Percentiles rank a stretch among this genome's conserved stretches.
phyloP scores from a whole-genome alignment of 768 basidiomycete species.

The Tylopilus subfusipes region DNA sequence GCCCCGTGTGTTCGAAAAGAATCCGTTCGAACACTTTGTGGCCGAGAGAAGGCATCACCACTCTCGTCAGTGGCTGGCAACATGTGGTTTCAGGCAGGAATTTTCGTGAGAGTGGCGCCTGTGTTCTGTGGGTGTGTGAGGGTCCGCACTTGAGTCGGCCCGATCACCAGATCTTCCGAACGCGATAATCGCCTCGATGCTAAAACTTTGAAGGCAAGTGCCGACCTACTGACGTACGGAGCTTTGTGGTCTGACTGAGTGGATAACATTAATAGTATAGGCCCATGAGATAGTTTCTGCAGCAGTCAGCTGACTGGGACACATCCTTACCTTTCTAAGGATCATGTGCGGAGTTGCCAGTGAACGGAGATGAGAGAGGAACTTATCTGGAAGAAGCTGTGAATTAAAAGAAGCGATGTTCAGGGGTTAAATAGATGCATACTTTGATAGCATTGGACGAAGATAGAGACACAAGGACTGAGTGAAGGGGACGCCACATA shows the following conservation, averaged over 20 bases:
- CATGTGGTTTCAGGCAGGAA: constrained; percentile 25
- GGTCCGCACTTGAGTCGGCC: background rate
- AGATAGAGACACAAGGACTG: constrained; percentile 1
- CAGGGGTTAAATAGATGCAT: constrained; percentile 7
- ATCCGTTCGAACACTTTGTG: constrained; percentile 9
- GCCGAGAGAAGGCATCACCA: constrained; percentile 11
- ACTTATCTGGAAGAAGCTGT: constrained; percentile 1
- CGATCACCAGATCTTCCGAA: constrained; percentile 3
- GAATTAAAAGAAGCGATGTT: constrained; percentile 18
- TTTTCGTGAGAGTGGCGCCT: constrained; percentile 16
- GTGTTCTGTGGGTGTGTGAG: constrained; percentile 4
- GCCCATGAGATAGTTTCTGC: background rate
- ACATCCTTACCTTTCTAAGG: background rate
- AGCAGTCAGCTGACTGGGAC: background rate
- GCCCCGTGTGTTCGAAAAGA: background rate
- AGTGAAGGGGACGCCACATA: constrained; percentile 18
- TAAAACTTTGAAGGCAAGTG: constrained; percentile 7
- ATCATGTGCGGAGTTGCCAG: background rate
- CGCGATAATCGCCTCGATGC: constrained; percentile 9
- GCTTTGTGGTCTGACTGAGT: background rate
- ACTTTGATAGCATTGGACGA: constrained; percentile 9
- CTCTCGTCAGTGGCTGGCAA: constrained; percentile 13
- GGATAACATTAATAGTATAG: background rate
- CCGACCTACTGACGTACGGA: constrained; percentile 2
- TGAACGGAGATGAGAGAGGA: constrained; percentile 25